A percentile compares a stretch with the other conserved stretches of the same genome.
phyloP scores from a whole-genome alignment of 2,329 filamentous ascomycete species.

The Fusarium equiseti region DNA sequence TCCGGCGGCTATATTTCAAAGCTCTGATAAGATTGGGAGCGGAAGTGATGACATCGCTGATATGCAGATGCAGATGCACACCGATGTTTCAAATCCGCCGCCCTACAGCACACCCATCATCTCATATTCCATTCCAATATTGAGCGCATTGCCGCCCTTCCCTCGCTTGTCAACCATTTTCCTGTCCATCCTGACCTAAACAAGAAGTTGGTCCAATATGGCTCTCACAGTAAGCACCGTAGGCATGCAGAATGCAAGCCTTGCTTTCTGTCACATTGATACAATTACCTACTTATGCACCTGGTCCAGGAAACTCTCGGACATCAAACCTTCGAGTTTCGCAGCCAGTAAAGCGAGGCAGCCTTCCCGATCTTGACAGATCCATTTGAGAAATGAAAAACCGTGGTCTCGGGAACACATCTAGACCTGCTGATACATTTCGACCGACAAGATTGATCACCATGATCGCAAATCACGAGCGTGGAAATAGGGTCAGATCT shows the following conservation, averaged over 20 bases:
- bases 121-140: constrained; percentile 13
- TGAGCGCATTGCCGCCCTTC: constrained; percentile 6
- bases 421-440: constrained; percentile 36
- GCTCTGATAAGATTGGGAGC: constrained; percentile 18
- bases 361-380: constrained; percentile 34
- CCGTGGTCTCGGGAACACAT: constrained; percentile 39
- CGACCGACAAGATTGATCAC: constrained; percentile 31
- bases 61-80: constrained; percentile 37
- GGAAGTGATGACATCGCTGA: constrained; percentile 2
- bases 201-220: neutral
- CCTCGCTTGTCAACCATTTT: neutral
- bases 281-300: neutral
- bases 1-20: constrained; percentile 9
- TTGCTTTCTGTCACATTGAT: constrained; percentile 1
- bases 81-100: constrained; percentile 35
- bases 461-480: constrained; percentile 7
- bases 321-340: constrained; percentile 4
- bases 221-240: neutral
- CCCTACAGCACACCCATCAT: constrained; percentile 9
- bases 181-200: constrained; percentile 20
- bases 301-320: constrained; percentile 5
- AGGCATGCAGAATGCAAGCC: neutral
- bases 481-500: constrained; percentile 31
- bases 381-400: constrained; percentile 21
- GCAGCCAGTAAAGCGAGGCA: constrained; percentile 28